A percentile compares a stretch with the other conserved stretches of the same genome.
phyloP scores from a whole-genome alignment of 148 eudicot genomes.

The Simmondsia chinensis region DNA sequence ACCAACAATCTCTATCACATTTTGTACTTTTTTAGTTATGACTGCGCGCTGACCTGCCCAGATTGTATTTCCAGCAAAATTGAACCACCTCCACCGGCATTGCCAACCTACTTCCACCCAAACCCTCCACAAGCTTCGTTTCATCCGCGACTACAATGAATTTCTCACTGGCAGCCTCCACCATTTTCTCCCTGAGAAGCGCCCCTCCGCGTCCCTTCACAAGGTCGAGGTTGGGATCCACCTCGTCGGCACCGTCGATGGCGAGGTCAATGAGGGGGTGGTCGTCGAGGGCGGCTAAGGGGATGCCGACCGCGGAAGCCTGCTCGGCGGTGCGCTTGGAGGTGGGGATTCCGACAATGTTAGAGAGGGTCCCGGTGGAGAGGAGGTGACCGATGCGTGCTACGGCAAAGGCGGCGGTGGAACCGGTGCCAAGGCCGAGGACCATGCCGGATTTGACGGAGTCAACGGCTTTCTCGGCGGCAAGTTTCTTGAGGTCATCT shows the following conservation, averaged over 20 bases:
- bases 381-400: conserved; percentile 61
- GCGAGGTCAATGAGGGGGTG: conserved; percentile 82
- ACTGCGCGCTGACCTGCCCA: no score
- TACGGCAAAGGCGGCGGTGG: conserved; percentile 89
- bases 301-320: conserved; percentile 56
- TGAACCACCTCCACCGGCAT: conserved; percentile 97
- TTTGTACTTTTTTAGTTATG: no score
- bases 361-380: conserved; percentile 30
- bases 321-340: conserved; percentile 81
- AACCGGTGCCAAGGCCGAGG: conserved; percentile 92
- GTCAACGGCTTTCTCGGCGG: conserved; percentile 90
- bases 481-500: conserved; percentile 89
- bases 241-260: conserved; percentile 93
- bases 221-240: conserved; percentile 74
- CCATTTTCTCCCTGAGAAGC: conserved; percentile 83
- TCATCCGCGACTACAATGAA: conserved; percentile 87
- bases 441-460: conserved; percentile 87
- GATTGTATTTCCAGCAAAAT: conserved; percentile 90
- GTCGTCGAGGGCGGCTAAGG: conserved; percentile 55
- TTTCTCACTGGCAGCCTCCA: conserved; percentile 77
- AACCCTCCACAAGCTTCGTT: conserved; percentile 63
- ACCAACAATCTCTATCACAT: conserved; percentile 34
- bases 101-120: conserved; percentile 89
- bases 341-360: conserved; percentile 87
- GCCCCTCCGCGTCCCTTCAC: conserved; percentile 98